Percentiles rank a stretch among this genome's conserved stretches.
Conservation (phyloP, 108 stramenopile genomes). For the Pelagomonas calceolata region DNA sequence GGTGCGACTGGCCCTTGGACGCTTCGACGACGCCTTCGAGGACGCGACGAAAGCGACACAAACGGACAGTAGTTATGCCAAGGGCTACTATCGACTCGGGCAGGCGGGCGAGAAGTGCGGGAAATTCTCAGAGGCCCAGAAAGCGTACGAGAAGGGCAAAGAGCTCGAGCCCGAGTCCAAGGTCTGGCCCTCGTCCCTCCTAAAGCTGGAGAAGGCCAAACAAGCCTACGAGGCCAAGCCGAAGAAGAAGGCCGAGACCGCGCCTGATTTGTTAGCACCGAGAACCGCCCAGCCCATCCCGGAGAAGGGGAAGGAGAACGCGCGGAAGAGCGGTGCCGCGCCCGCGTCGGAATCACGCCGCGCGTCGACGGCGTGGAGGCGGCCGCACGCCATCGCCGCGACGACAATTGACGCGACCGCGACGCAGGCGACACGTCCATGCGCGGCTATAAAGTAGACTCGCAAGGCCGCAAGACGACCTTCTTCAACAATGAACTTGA, state of each 20-base stretch:
- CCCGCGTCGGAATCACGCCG: too few relatives aligned
- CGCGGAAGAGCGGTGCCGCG: too few relatives aligned
- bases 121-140: background rate
- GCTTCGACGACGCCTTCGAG: background rate
- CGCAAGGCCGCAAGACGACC: conserved; percentile 12
- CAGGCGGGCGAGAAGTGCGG: background rate
- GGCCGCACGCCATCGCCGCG: too few relatives aligned
- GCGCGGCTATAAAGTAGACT: conserved; percentile 13
- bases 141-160: background rate
- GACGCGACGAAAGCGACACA: background rate
- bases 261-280: too few relatives aligned
- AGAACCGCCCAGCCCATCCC: too few relatives aligned
- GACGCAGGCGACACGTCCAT: too few relatives aligned
- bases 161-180: background rate
- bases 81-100: background rate
- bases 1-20: background rate
- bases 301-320: too few relatives aligned
- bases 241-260: background rate
- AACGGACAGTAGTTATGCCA: background rate
- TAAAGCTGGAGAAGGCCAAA: background rate
- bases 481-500: conserved; percentile 20
- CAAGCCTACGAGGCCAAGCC: background rate
- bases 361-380: too few relatives aligned
- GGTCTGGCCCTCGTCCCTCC: background rate
- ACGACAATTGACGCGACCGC: too few relatives aligned